Percentiles rank a stretch among this genome's conserved stretches.
These are phyloP conservation scores for Solanum dulcamara DNA, from an alignment of 257 asterid species.

Conservation along the genomic window DNA sequence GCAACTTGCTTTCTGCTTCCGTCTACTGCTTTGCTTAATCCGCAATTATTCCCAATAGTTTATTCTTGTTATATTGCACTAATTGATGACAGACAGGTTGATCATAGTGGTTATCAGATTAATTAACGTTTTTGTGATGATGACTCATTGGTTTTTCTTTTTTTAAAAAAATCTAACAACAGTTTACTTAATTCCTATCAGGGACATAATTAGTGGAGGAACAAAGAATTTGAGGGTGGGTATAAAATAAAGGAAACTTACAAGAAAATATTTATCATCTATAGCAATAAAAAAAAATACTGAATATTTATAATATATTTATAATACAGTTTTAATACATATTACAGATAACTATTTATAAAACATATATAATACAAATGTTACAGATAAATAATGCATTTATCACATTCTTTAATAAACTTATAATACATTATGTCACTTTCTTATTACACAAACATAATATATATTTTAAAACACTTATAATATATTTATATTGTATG, in stretches of 20 bases:
- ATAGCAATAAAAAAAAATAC: no score
- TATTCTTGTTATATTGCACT: neutral
- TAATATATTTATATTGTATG: no score
- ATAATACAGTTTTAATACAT: no score
- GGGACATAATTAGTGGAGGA: neutral
- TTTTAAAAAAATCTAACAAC: neutral
- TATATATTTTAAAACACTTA: no score
- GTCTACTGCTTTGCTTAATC: neutral
- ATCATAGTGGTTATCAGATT: neutral
- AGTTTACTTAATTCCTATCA: neutral
- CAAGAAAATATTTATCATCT: no score
- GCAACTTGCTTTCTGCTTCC: neutral
- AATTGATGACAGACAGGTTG: neutral
- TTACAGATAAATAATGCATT: no score
- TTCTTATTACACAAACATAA: no score
- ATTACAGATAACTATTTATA: no score
- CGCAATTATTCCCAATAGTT: neutral
- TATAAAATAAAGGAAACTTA: neutral
- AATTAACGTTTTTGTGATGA: neutral
- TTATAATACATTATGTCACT: no score
- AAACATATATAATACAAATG: no score
- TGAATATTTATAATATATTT: no score
- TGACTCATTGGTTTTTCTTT: neutral
- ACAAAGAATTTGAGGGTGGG: neutral
- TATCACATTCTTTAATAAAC: no score